phyloP scores from a whole-genome alignment of 164 flowering plant species.

The Vitis rupestris region DNA sequence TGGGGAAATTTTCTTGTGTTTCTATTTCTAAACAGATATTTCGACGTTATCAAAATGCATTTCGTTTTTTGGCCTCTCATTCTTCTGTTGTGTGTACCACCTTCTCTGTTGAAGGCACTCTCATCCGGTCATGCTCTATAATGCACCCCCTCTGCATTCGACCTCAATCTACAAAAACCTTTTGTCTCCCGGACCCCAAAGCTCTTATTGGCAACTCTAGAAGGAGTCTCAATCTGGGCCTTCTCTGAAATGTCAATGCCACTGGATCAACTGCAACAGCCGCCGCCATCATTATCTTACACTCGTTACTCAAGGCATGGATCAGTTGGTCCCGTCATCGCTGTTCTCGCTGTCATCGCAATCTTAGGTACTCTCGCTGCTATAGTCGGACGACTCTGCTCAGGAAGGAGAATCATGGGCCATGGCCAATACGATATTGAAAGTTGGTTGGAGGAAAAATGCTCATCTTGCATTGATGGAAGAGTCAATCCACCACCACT shows the following conservation, averaged over 20 bases:
- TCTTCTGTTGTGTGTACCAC: too few species aligned
- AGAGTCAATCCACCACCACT: conserved; percentile 17
- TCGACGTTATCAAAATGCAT: too few species aligned
- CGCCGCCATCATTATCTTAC: conserved; percentile 8
- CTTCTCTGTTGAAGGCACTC: too few species aligned
- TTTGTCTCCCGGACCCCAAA: too few species aligned
- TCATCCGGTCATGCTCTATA: too few species aligned
- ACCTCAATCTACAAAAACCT: too few species aligned
- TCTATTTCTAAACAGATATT: too few species aligned
- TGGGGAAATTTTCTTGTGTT: too few species aligned
- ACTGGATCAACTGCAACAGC: conserved; percentile 7
- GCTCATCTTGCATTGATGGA: conserved; percentile 50
- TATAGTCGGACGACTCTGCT: conserved; percentile 38
- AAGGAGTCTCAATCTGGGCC: background rate
- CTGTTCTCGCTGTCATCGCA: conserved; percentile 30
- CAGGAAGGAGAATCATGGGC: conserved; percentile 34
- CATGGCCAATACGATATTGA: conserved; percentile 37
- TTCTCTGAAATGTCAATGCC: conserved; percentile 19
- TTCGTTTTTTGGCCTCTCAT: too few species aligned
- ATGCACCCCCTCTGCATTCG: too few species aligned
- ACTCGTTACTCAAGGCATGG: conserved; percentile 11
- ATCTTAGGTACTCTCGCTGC: conserved; percentile 34
- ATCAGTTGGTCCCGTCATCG: conserved; percentile 39
- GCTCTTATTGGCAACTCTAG: too few species aligned
- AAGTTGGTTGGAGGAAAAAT: conserved; percentile 41